A percentile compares a stretch with the other conserved stretches of the same genome.
Evolutionary conservation across 345 rosid genomes (phyloP).

Genomic region (Sonneratia alba): DNA sequence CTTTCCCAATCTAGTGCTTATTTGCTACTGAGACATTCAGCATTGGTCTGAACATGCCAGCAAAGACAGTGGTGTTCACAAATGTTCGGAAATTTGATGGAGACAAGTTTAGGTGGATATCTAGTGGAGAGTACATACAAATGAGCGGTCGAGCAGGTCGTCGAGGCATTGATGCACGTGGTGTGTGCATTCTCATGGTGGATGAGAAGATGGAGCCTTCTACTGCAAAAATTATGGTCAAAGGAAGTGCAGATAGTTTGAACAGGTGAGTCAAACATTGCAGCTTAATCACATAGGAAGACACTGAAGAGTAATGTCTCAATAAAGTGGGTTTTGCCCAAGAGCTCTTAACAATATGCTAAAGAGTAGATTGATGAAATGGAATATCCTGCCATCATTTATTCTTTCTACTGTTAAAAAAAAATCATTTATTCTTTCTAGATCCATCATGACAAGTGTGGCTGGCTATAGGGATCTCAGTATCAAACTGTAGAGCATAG

Average conservation of each 20-base stretch:
- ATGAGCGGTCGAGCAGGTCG: slow-evolving; percentile 99
- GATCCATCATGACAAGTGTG: not conserved
- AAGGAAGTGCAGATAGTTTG: slow-evolving; percentile 93
- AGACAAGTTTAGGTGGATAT: slow-evolving; percentile 94
- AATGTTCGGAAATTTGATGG: slow-evolving; percentile 98
- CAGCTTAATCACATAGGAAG: not conserved
- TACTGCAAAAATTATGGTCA: slow-evolving; percentile 86
- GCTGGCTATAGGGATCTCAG: not conserved
- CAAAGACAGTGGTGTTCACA: slow-evolving; percentile 95
- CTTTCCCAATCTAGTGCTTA: slow-evolving; percentile 50
- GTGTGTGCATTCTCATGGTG: slow-evolving; percentile 92
- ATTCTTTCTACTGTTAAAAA: no score
- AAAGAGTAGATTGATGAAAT: not conserved
- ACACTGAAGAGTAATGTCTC: not conserved
- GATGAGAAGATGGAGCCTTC: slow-evolving; percentile 96
- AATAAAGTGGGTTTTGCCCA: not conserved
- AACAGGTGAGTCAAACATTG: slow-evolving; percentile 40
- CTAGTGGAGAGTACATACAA: slow-evolving; percentile 96
- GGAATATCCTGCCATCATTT: not conserved
- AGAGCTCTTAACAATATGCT: not conserved
- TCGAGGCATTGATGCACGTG: slow-evolving; percentile 94
- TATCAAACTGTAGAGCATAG: not conserved
- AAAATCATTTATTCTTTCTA: not conserved
- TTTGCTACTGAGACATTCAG: slow-evolving; percentile 99
- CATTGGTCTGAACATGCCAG: slow-evolving; percentile 98